Evolutionary conservation across 805 yeast genomes (phyloP).

Genomic region (Suhomyces xylopsoci): DNA sequence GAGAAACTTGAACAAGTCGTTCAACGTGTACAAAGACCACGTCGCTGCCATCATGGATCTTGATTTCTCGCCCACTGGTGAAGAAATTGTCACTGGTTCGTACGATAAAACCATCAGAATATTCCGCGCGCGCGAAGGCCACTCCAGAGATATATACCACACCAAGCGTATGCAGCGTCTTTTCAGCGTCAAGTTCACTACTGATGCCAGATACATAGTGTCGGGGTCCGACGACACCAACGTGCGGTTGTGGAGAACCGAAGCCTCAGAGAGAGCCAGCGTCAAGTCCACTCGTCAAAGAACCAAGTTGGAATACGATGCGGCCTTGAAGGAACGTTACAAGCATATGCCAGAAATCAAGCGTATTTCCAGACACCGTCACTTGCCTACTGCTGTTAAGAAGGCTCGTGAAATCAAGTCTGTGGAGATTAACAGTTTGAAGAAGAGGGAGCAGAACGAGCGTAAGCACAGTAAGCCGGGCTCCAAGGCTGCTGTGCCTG

Average conservation of each 20-base stretch:
- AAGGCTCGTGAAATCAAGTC: conserved; percentile 85
- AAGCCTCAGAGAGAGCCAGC: conserved; percentile 78
- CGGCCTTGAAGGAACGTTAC: conserved; percentile 85
- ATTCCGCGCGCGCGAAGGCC: conserved; percentile 74
- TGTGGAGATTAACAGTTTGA: conserved; percentile 66
- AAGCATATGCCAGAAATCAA: conserved; percentile 95
- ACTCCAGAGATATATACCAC: conserved; percentile 91
- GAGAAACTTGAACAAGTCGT: conserved; percentile 81
- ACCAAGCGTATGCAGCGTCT: conserved; percentile 98
- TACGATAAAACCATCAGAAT: conserved; percentile 91
- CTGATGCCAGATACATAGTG: conserved; percentile 83
- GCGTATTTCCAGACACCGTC: conserved; percentile 88
- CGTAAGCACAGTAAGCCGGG: conserved; percentile 73
- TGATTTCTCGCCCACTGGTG: conserved; percentile 96
- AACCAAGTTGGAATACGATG: conserved; percentile 83
- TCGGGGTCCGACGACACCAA: conserved; percentile 97
- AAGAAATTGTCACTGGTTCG: conserved; percentile 91
- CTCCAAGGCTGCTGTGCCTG: conserved; percentile 56
- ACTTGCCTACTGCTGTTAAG: conserved; percentile 82
- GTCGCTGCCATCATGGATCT: conserved; percentile 93
- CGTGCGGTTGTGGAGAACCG: conserved; percentile 87
- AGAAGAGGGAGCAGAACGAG: conserved; percentile 79
- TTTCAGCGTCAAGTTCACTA: conserved; percentile 76
- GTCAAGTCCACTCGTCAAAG: conserved; percentile 79
- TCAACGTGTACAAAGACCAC: conserved; percentile 90